Evolutionary conservation across 2,329 filamentous ascomycete species (phyloP), one percentile per base, ranked within the genome.

Genomic region (Tolypocladium capitatum): DNA sequence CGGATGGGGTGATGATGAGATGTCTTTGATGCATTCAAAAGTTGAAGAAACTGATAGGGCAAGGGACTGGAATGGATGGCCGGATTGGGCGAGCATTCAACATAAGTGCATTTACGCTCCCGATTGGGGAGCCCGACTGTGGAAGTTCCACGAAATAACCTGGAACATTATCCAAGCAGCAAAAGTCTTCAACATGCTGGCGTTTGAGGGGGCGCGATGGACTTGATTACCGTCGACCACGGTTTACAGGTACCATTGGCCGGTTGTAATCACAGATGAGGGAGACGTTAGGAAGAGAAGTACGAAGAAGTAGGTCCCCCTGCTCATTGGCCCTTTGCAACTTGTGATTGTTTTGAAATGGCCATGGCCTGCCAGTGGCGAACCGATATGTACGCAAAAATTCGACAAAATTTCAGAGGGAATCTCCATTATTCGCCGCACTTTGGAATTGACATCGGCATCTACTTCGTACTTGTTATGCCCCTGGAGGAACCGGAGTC

Each of bases 61-160:
- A 52, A 57, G 36, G 52, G 28, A 46, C 45, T 46, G 47, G 45
- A 48, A 49, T 51, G 50, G 56, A 55, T 51, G 49, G 47, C 53
- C 58, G 57, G 53, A 56, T 51, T 28, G 38, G 62, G 61, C 63
- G 62, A 56, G 59, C 62, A 66, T 66, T 66, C 63, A 66, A 66
- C 63, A 66, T 65, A 55, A 50, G 63, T 61, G 62, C 63, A 61
- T 62, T 61, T 60, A 60, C 56, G 51, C 59, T 61, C 58, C 60
- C 55, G 48, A 52, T 64, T 62, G 54, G 54, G 59, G 58, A 56
- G 58, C 49, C 53, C 52, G 53, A 48, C 51, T 50, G 47, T 44
- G 45, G 50, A 52, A 54, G 56, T 59, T 53, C 54, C 56, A 56
- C 52, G 54, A 57, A 59, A 57, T 57, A 58, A 55, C 59, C 16